Evolutionary conservation across 768 basidiomycete species (phyloP).

Genomic region (Fistulinella prunicolor): DNA sequence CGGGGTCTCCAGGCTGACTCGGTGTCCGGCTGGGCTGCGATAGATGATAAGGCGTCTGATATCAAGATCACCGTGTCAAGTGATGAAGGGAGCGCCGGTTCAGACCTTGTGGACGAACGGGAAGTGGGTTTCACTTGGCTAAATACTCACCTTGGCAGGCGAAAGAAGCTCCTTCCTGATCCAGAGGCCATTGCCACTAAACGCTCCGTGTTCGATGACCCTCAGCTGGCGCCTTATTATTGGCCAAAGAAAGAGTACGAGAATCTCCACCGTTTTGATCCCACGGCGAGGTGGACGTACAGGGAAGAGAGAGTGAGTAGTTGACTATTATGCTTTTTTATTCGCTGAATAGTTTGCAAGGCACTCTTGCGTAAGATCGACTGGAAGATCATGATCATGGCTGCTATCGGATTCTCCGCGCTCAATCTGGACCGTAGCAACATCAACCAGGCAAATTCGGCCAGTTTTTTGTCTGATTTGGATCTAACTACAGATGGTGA

Average conservation of each 20-base stretch:
- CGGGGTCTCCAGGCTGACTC: neutral
- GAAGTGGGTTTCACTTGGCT: neutral
- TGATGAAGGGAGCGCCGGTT: neutral
- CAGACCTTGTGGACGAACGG: slow-evolving; percentile 10
- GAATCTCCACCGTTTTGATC: slow-evolving; percentile 56
- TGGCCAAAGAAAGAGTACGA: slow-evolving; percentile 53
- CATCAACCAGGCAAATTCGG: slow-evolving; percentile 54
- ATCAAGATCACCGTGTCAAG: neutral
- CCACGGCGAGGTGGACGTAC: slow-evolving; percentile 56
- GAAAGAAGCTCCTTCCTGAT: slow-evolving; percentile 4
- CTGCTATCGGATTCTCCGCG: slow-evolving; percentile 55
- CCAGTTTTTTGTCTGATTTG: slow-evolving; percentile 55
- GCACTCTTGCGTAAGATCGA: slow-evolving; percentile 53
- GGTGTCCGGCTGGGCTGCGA: neutral
- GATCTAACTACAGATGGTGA: slow-evolving; percentile 48
- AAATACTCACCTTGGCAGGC: slow-evolving; percentile 3
- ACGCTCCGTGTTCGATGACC: slow-evolving; percentile 52
- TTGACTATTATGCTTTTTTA: neutral
- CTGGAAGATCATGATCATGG: slow-evolving; percentile 59
- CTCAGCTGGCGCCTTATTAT: slow-evolving; percentile 28
- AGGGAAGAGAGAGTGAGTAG: slow-evolving; percentile 48
- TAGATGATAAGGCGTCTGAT: neutral
- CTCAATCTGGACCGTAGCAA: slow-evolving; percentile 55
- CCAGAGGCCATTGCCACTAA: slow-evolving; percentile 45
- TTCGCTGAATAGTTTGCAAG: slow-evolving; percentile 22